Base-by-base conservation (phyloP, 2,329 filamentous ascomycete species). In the Parastagonospora avenae region DNA sequence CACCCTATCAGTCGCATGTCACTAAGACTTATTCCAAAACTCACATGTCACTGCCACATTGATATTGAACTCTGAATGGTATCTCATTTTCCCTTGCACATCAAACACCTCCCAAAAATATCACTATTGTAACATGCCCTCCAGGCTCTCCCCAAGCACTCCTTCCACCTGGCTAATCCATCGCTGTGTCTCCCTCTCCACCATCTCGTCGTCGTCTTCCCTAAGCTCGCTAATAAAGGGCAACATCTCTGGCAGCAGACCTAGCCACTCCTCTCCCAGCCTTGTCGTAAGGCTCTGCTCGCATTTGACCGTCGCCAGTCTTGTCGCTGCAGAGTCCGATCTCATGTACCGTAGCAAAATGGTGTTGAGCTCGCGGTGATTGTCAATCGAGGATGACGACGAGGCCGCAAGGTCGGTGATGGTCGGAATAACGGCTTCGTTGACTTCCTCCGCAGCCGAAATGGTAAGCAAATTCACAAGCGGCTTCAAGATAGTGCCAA, bases 191-290 rank as follows among this genome's bases (percentile, higher is more conserved):
- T 96, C 92, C 68, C 86, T 81, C 78, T 99, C 94, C 19, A 99
- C 93, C 27, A 83, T 82, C 77, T 97, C 94, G 68, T 97, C 92
- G 62, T 97, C 94, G 71, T 99, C 94, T 70, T 99, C 94, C 77
- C 96, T 89, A 67, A 96, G 74, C 78, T 99, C 94, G 67, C 91
- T 95, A 64, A 99, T 96, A 59, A 93, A 91, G 15, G 95, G 93
- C 71, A 99, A 77, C 89, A 97, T 97, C 82, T 99, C 94, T 0
- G 93, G 91, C 69, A 97, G 74, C 78, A 95, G 83, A 1, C 87
- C 84, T 52, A 99, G 77, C 94, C 94, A 99, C 70, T 99, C 94
- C 72, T 97, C 92, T 52, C 92, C 92, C 24, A 97, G 76, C 41
- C 85, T 81, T 61, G 89, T 85, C 10, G 92, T 95, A 56, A 97